Conservation (phyloP, 2,329 filamentous ascomycete genomes). For the Scedosporium apiospermum region DNA sequence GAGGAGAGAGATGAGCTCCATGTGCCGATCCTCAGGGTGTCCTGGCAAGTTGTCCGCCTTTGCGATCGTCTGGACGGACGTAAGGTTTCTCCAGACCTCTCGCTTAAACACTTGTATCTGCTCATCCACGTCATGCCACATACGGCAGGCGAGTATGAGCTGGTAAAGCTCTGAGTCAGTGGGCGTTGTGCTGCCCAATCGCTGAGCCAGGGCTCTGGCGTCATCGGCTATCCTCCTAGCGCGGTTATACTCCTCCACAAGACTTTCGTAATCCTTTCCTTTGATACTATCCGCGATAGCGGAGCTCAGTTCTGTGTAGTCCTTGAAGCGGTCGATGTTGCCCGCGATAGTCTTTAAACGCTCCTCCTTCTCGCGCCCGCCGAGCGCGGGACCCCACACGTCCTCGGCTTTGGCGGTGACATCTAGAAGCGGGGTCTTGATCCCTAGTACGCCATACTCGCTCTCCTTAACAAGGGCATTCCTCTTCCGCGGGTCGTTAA, state of each 20-base stretch:
- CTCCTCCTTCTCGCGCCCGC: slow-evolving; percentile 84
- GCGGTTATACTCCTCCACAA: slow-evolving; percentile 78
- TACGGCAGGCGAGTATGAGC: slow-evolving; percentile 77
- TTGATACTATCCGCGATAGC: slow-evolving; percentile 77
- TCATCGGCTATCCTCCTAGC: slow-evolving; percentile 78
- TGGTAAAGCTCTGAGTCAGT: slow-evolving; percentile 76
- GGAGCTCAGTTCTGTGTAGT: slow-evolving; percentile 72
- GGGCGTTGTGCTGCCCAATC: slow-evolving; percentile 40
- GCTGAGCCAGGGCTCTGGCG: slow-evolving; percentile 58
- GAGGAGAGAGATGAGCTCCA: slow-evolving; percentile 81
- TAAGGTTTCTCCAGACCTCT: slow-evolving; percentile 76
- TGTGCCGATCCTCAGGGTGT: slow-evolving; percentile 67
- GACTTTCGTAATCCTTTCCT: slow-evolving; percentile 77
- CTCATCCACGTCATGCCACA: slow-evolving; percentile 90
- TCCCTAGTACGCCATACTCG: slow-evolving; percentile 79
- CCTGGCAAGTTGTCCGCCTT: slow-evolving; percentile 38
- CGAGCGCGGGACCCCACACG: slow-evolving; percentile 90
- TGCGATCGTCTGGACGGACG: slow-evolving; percentile 52
- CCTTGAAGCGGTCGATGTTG: slow-evolving; percentile 68
- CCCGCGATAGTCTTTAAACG: slow-evolving; percentile 69
- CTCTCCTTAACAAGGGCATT: slow-evolving; percentile 89
- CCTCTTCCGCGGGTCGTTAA: slow-evolving; percentile 59
- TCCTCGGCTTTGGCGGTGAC: slow-evolving; percentile 92
- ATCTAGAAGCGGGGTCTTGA: slow-evolving; percentile 80
- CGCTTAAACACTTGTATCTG: slow-evolving; percentile 83